phyloP scores from a whole-genome alignment of 1,284 basidiomycete species.

The Leccinum fallax region DNA sequence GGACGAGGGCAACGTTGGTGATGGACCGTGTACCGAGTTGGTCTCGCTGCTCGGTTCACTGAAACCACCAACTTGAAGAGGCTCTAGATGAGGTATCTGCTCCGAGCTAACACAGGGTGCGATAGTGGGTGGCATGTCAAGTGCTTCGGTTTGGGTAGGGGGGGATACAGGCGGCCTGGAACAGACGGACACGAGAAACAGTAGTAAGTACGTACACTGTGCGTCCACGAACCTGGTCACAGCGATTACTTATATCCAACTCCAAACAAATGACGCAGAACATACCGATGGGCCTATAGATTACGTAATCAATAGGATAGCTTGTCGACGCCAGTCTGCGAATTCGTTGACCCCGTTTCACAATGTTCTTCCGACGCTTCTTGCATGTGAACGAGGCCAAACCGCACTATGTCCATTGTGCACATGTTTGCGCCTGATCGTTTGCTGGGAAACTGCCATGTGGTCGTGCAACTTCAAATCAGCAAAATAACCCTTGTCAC shows the following conservation, averaged over 20 bases:
- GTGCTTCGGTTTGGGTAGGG: background rate
- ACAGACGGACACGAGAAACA: background rate
- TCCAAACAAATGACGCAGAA: background rate
- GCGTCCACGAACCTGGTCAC: background rate
- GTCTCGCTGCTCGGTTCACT: constrained; percentile 11
- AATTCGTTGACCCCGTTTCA: background rate
- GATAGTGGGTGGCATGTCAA: constrained; percentile 13
- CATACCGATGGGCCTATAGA: background rate
- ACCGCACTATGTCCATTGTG: background rate
- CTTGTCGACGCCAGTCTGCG: background rate
- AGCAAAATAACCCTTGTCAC: background rate
- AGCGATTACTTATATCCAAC: background rate
- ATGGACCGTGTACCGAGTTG: constrained; percentile 8
- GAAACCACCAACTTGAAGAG: constrained; percentile 9
- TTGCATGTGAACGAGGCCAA: background rate
- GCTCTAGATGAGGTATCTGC: constrained; percentile 27
- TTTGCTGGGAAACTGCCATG: background rate
- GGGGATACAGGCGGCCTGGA: background rate
- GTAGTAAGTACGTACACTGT: background rate
- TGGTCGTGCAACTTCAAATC: background rate
- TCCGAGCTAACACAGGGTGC: constrained; percentile 10
- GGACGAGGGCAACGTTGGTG: background rate
- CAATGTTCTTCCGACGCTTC: background rate
- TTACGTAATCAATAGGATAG: background rate
- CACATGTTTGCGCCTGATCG: background rate